These are phyloP conservation scores for Discostella stelligeroides DNA, from an alignment of 108 stramenopile genomes.

Conservation along the genomic window DNA sequence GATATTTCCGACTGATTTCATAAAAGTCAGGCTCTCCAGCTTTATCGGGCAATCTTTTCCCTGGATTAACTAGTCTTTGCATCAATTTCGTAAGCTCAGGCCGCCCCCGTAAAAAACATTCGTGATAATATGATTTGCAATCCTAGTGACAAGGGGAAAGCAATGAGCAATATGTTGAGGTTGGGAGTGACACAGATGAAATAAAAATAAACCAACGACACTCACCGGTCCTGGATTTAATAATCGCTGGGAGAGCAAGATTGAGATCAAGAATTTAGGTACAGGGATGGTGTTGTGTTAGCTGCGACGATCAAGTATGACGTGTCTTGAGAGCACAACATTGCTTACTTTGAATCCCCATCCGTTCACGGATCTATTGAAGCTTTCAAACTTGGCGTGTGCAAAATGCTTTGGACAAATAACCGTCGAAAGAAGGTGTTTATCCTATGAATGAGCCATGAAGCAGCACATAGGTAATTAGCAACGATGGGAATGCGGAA, in stretches of 20 bases:
- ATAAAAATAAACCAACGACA: background rate
- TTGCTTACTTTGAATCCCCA: slow-evolving; percentile 43
- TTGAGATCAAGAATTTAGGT: too few species aligned
- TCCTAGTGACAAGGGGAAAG: background rate
- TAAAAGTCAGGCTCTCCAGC: slow-evolving; percentile 24
- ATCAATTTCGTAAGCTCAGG: slow-evolving; percentile 28
- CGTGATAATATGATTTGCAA: slow-evolving; percentile 37
- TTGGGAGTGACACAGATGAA: background rate
- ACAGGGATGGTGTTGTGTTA: too few species aligned
- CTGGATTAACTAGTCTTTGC: slow-evolving; percentile 21
- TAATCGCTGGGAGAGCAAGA: background rate
- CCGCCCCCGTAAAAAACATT: slow-evolving; percentile 33
- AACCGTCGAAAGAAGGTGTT: slow-evolving; percentile 22
- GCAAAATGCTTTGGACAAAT: slow-evolving; percentile 20
- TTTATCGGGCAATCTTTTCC: slow-evolving; percentile 22
- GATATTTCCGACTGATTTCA: slow-evolving; percentile 17
- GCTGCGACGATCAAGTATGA: too few species aligned
- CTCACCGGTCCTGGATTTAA: slow-evolving; percentile 13
- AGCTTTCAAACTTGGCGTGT: slow-evolving; percentile 26
- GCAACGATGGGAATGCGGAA: background rate
- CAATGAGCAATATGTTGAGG: slow-evolving; percentile 16
- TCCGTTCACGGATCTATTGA: slow-evolving; percentile 38
- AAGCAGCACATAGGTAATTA: background rate
- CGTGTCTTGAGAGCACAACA: background rate
- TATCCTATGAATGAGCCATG: slow-evolving; percentile 14